Base-by-base conservation (phyloP, 169 alveolate species). In the Theileria equi region DNA sequence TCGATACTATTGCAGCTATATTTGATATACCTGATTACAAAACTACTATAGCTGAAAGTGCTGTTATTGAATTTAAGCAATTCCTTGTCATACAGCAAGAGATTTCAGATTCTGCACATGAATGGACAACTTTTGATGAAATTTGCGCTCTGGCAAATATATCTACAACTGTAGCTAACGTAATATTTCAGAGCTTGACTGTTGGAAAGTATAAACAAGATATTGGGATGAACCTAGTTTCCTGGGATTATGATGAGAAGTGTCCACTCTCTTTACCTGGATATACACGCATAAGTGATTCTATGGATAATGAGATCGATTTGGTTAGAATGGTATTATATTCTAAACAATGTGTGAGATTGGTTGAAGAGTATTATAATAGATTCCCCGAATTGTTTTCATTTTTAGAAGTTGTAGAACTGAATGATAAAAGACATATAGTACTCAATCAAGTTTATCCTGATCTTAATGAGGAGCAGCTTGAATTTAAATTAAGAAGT, bases 231-330 rank as follows among this genome's bases (percentile, higher is more conserved):
- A 35, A 63, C 48, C 38, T 74, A 50, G 79, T 55, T 16, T 47
- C 29, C 17, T 64, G 57, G 61, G 67, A 54, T 43, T 59, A 53
- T 3, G 72, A 74, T 8, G 11, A 31, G 40, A 36, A 50, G 5
- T 52, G 41, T 23, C 63, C 59, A 13, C 32, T 74, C 64, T 74
- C 79, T 19, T 67, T 74, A n/a, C 84, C 84, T 11, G 84, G 84
- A 11, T 74, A 74, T 66, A 74, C 84, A 23, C 49, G 67, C 44
- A 47, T 60, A 35, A 2, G 45, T 7, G 41, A 61, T 26, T 17
- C 58, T n/a, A 48, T 44, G 47, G 65, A 44, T 16, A 17, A 8
- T 19, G 44, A 49, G 26, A 16, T 54, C 17, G 73, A 65, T n/a
- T 72, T 47, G 43, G n/a, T 28, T 2, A n/a, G 26, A 6, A 54